These are phyloP conservation scores for Tetraselmis chui DNA, from an alignment of 139 green algal species.

Conservation along the genomic window DNA sequence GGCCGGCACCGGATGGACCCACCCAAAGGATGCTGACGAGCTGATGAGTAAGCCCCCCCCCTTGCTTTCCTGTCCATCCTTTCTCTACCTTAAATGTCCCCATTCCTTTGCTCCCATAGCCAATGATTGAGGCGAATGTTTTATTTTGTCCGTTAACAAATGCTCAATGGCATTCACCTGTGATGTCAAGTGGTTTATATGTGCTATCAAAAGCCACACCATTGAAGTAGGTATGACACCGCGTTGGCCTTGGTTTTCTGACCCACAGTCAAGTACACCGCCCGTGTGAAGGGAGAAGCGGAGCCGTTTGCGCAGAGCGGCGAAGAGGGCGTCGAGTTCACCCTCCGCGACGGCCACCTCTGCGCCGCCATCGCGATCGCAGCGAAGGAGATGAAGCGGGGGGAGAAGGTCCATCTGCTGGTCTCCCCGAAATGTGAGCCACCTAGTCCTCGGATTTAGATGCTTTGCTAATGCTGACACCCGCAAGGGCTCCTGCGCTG, in stretches of 20 bases:
- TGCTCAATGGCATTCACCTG: too few relatives aligned
- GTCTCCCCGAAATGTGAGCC: conserved; percentile 60
- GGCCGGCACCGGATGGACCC: conserved; percentile 52
- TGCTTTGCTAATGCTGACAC: too few relatives aligned
- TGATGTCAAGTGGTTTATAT: too few relatives aligned
- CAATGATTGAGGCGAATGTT: too few relatives aligned
- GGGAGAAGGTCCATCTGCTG: conserved; percentile 50
- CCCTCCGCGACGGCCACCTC: conserved; percentile 27
- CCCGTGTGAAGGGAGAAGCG: conserved; percentile 35
- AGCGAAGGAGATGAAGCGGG: conserved; percentile 73
- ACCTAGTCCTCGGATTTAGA: background rate
- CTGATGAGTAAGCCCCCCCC: conserved; percentile 35
- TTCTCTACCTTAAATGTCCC: too few relatives aligned
- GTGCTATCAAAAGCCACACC: too few relatives aligned
- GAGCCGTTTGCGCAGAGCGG: conserved; percentile 27
- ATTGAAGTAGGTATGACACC: too few relatives aligned
- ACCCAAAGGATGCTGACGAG: conserved; percentile 54
- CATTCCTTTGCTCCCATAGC: too few relatives aligned
- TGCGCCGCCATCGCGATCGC: conserved; percentile 42
- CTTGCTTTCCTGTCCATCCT: background rate
- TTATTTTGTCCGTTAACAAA: too few relatives aligned
- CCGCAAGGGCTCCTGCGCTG: too few relatives aligned
- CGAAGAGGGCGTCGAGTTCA: conserved; percentile 53
- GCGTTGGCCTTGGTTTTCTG: background rate
- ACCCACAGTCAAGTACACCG: conserved; percentile 57